Base-by-base conservation (phyloP, 805 yeast genomes). In the Wickerhamiella sorbophila region DNA sequence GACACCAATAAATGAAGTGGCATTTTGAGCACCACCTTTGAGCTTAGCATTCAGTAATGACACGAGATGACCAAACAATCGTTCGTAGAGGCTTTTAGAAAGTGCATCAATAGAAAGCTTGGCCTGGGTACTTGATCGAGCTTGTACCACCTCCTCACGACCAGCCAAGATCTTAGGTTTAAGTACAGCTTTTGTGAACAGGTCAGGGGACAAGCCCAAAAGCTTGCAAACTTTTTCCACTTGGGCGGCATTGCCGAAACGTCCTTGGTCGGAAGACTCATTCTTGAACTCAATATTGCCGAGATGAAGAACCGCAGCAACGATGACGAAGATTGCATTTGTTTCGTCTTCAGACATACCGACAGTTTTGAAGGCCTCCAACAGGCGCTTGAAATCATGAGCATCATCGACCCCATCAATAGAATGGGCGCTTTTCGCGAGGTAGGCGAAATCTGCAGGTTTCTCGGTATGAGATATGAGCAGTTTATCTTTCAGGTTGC, bases 151-250 rank as follows among this genome's bases (percentile, higher is more conserved):
- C 60, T 71, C 70, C 57, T 91, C 98, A 49, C 75, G 71, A 2
- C 98, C 98, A 3, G 96, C 95, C 56, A 77, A 84, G 9, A 87
- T 94, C 53, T 75, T 79, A 4, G 96, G 96, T 31, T 73, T 71
- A 27, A 86, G 58, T 9, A 91, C 64, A 0, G 80, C 67, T 34
- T 73, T 74, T 44, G 66, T 68, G 48, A 81, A 73, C 43, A 66
- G 64, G 3, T 68, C 74, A 1, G 67, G 59, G 20, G 61, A 57
- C 19, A 88, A 72, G 1, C 93, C 94, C 34, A 88, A 66, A 19
- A 86, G 61, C 15, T 68, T 64, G 24, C 81, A 69, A 3, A 82
- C 69, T 5, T 60, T 59, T 20, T 67, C 70, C 3, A 77, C 64
- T 27, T 72, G 70, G 3, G 74, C 65, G 24, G 65, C 67, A 38